Evolutionary conservation across 2,329 filamentous ascomycete species (phyloP).

Genomic region (Lojkania enalia): DNA sequence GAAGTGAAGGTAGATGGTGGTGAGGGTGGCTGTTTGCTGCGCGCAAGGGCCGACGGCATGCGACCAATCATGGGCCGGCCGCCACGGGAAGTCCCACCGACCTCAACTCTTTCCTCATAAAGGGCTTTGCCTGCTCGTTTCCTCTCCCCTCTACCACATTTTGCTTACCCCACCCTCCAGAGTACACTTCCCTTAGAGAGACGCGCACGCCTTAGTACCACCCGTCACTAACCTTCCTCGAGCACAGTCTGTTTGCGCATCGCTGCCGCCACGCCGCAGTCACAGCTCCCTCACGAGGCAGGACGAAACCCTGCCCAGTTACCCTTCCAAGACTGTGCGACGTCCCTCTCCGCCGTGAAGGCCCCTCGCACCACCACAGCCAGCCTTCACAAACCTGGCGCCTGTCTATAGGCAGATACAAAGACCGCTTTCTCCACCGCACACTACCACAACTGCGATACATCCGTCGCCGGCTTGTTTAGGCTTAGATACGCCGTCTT

Average conservation of each 20-base stretch:
- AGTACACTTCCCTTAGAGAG: neutral
- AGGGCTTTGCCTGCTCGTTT: neutral
- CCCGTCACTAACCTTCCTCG: neutral
- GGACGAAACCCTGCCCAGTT: conserved; percentile 1
- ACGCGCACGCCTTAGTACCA: neutral
- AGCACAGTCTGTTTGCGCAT: neutral
- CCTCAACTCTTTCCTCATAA: neutral
- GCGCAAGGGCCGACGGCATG: neutral
- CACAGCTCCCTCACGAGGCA: conserved; percentile 2
- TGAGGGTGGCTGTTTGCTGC: neutral
- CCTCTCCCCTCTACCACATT: neutral
- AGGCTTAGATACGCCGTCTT: conserved; percentile 18
- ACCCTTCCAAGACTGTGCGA: conserved; percentile 3
- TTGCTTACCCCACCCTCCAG: neutral
- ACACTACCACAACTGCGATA: conserved; percentile 20
- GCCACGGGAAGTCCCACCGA: neutral
- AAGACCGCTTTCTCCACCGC: conserved; percentile 5
- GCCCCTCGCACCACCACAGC: neutral
- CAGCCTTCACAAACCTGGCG: neutral
- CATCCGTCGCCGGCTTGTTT: conserved; percentile 18
- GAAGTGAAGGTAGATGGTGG: conserved; percentile 1
- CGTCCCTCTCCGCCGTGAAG: neutral
- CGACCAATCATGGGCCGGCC: conserved; percentile 1
- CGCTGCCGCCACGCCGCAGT: neutral
- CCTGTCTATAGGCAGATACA: neutral